Evolutionary conservation across 2,329 filamentous ascomycete species (phyloP).

Genomic region (Purpureocillium takamizusanense): DNA sequence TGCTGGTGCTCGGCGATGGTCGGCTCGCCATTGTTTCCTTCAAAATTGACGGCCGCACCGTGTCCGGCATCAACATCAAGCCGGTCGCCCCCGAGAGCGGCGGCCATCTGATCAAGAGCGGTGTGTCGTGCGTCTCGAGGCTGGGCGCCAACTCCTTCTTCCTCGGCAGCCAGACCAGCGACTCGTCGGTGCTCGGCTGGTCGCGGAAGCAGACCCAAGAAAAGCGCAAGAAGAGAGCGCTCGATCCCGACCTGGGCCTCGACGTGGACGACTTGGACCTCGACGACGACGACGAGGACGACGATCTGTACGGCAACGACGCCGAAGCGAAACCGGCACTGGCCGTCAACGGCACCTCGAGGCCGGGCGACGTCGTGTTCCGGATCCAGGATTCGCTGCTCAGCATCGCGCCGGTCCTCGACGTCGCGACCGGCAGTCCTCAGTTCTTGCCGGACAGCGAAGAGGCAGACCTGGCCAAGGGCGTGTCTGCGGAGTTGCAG

Average conservation of each 20-base stretch:
- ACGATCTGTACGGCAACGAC: slow-evolving; percentile 51
- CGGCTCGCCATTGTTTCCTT: slow-evolving; percentile 70
- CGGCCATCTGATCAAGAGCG: slow-evolving; percentile 50
- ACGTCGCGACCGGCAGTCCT: slow-evolving; percentile 60
- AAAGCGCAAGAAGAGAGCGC: slow-evolving; percentile 54
- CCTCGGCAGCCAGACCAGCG: slow-evolving; percentile 72
- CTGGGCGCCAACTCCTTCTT: slow-evolving; percentile 67
- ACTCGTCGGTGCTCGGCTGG: slow-evolving; percentile 79
- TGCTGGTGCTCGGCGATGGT: slow-evolving; percentile 74
- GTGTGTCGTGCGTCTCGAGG: slow-evolving; percentile 60
- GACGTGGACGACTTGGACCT: slow-evolving; percentile 42
- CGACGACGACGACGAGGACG: slow-evolving; percentile 57
- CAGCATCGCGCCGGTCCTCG: slow-evolving; percentile 71
- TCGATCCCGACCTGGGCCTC: slow-evolving; percentile 43
- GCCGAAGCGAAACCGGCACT: slow-evolving; percentile 50
- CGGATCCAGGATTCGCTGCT: slow-evolving; percentile 66
- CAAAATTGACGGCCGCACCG: slow-evolving; percentile 79
- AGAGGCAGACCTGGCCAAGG: slow-evolving; percentile 29
- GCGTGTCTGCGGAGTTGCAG: slow-evolving; percentile 47
- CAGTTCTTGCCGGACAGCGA: slow-evolving; percentile 33
- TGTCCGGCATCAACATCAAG: slow-evolving; percentile 75
- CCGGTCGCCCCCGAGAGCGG: slow-evolving; percentile 54
- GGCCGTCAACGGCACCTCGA: slow-evolving; percentile 29
- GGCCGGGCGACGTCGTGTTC: slow-evolving; percentile 61
- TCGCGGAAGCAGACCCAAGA: slow-evolving; percentile 54